Base-by-base conservation (phyloP, 371 early-diverging fungal genomes). In the Nematocida major region DNA sequence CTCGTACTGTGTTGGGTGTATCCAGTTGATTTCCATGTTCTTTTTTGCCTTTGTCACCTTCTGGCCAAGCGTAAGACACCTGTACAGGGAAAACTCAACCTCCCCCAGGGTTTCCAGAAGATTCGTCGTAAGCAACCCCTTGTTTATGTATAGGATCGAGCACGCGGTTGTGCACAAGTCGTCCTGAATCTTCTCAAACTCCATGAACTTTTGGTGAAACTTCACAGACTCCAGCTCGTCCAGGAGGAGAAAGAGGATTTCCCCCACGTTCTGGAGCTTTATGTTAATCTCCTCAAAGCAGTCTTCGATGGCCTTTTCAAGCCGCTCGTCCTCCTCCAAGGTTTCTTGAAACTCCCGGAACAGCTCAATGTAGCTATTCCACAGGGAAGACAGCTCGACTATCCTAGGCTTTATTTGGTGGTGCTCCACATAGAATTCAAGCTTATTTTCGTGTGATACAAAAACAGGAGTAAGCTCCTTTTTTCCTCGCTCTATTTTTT, bases 21-120 rank as follows among this genome's bases (percentile, higher is more conserved):
- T 36, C 57, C 57, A 57, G 30, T 32, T 9, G 4, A 7, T 9
- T 22, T 57, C 30, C 22, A 20, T 18, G 26, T n/a, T 36, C 5
- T 4, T 11, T 26, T 57, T 57, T 11, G 11, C 11, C 15, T 32
- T 32, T 5, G 57, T 11, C 38, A 57, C 22, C 38, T 57, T 57
- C 34, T 57, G 57, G 13, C 57, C 57, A 30, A 20, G n/a, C 38
- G 57, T 57, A 32, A 57, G 57, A 57, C 57, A 57, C 57, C 38
- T 57, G 34, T 57, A 57, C 34, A 57, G 34, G 5, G 57, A 28
- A 36, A 34, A 57, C 26, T 57, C 57, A 5, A 57, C 57, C 9
- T 32, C 30, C 5, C 36, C 22, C 7, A 57, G 57, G 9, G 36
- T 20, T 7, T 11, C 57, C 18, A 57, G 57, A 7, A 57, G 26